These are phyloP conservation scores for Brettanomyces naardenensis DNA, from an alignment of 805 yeast genomes.

Conservation along the genomic window DNA sequence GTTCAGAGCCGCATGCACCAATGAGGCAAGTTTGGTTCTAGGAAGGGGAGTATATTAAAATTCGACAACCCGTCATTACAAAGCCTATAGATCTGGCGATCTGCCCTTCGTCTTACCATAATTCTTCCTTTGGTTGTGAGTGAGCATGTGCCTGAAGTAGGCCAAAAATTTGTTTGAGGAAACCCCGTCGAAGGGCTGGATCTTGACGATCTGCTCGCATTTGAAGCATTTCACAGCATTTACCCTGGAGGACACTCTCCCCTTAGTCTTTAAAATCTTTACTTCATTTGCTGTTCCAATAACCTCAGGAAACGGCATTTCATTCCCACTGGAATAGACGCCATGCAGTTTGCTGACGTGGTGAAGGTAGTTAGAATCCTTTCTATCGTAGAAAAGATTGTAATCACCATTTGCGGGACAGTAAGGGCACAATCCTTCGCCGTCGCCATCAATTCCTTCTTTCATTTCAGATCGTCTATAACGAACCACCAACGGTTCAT, in stretches of 20 bases:
- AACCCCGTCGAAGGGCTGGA: slow-evolving; percentile 6
- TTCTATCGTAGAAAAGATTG: slow-evolving; percentile 17
- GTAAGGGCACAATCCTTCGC: slow-evolving; percentile 25
- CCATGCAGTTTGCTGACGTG: slow-evolving; percentile 27
- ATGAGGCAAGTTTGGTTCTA: too few relatives aligned
- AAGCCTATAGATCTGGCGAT: too few relatives aligned
- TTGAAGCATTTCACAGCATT: slow-evolving; percentile 18
- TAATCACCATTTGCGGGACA: slow-evolving; percentile 12
- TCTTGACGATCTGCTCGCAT: slow-evolving; percentile 15
- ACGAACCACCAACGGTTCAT: slow-evolving; percentile 16
- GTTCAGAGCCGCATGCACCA: too few relatives aligned
- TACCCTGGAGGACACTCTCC: not conserved
- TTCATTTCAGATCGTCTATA: slow-evolving; percentile 6
- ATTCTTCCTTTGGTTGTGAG: slow-evolving; percentile 1
- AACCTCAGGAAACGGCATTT: slow-evolving; percentile 19
- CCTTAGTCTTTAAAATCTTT: slow-evolving; percentile 1
- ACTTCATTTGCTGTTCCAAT: slow-evolving; percentile 8
- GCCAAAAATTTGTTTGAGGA: slow-evolving; percentile 17
- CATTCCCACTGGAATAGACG: slow-evolving; percentile 22
- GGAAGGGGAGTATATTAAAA: too few relatives aligned
- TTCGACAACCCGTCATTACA: too few relatives aligned
- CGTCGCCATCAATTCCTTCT: slow-evolving; percentile 11
- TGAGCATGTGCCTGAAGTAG: slow-evolving; percentile 21
- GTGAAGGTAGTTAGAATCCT: slow-evolving; percentile 22
- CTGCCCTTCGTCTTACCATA: slow-evolving; percentile 1